Evolutionary conservation across 371 early-diverging fungal species (phyloP), one percentile per base, ranked within the genome.

Genomic region (Zychaea mexicana): DNA sequence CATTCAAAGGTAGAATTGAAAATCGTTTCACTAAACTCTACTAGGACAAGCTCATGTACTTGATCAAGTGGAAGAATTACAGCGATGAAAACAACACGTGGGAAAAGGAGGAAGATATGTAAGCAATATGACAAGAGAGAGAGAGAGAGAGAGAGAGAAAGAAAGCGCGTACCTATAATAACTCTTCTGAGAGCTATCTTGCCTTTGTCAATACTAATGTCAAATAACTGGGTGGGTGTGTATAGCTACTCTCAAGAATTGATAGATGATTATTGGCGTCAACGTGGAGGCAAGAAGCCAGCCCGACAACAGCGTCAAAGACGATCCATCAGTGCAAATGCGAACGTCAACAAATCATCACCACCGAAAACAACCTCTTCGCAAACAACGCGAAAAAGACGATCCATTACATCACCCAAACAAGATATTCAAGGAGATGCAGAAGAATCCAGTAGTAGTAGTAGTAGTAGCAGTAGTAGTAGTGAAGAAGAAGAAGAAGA

Each of bases 21-120:
- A n/a, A n/a, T n/a, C n/a, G n/a, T n/a, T n/a, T n/a, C n/a, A n/a
- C n/a, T n/a, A n/a, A n/a, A n/a, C n/a, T n/a, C n/a, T 27, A 49
- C 5, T 26, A 71, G 69, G 42, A 38, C 19, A n/a, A 28, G 9
- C 13, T 68, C 9, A 72, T 72, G 30, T 76, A 76, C 38, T 52
- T 66, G 3, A 65, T 76, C 27, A 76, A 76, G 53, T 76, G 76
- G 76, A 70, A 76, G 53, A 62, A 65, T 26, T 76, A 76, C 60
- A 65, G 47, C 30, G 54, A 63, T 9, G 54, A 60, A 3, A 36
- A 47, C 7, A 72, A 72, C 42, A 72, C 76, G 0, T 76, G 76
- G 76, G 76, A 76, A 55, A 62, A 59, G 13, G 76, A 76, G 52
- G 19, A 27, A 1, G 69, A 76, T 17, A 60, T 76, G 76, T 76